Evolutionary conservation across 148 eudicot genomes (phyloP), one percentile per base, ranked within the genome.

Genomic region (Chenopodium suecicum): DNA sequence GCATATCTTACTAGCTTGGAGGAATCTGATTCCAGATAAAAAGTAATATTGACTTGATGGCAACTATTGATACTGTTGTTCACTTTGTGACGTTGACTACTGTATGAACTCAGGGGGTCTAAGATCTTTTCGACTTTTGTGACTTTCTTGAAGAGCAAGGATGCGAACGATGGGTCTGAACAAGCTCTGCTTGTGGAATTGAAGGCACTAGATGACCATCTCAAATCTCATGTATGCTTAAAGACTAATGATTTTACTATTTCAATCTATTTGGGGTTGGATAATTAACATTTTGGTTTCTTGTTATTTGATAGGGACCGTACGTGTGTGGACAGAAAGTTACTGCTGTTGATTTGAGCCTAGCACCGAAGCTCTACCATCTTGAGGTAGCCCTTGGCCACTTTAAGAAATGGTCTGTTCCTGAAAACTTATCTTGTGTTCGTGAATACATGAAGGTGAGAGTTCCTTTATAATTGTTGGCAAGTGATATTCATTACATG

Each of bases 291-390:
- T 56, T 47, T 34, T 67, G 29, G 17, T n/a, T 22, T 75, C 20
- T 37, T 32, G 47, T 72, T 22, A 22, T 79, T 82, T 2, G 16
- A 22, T 56, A 88, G 90, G 90, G 88, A 25, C 90, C 90, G 22
- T 88, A 85, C 67, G 66, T 88, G 34, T 87, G 87, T 82, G 97
- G 98, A 69, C 90, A 90, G 62, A 91, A 86, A 23, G 77, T 95
- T 78, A 79, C 90, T 81, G 95, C 97, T 69, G 89, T 91, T 86
- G 98, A 95, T 85, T 83, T 95, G 91, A 90, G 89, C 83, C 88
- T 95, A 91, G 98, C 95, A 68, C 95, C 97, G 25, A 95, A 91
- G 88, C 91, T 95, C 14, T 91, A 87, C 91, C 97, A 90, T 86
- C 92, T 91, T 76, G 90, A 90, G 70, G 85, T 90, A 63, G 90